These are phyloP conservation scores for Scheffersomyces amazonensis DNA, from an alignment of 805 yeast species.

Conservation along the genomic window DNA sequence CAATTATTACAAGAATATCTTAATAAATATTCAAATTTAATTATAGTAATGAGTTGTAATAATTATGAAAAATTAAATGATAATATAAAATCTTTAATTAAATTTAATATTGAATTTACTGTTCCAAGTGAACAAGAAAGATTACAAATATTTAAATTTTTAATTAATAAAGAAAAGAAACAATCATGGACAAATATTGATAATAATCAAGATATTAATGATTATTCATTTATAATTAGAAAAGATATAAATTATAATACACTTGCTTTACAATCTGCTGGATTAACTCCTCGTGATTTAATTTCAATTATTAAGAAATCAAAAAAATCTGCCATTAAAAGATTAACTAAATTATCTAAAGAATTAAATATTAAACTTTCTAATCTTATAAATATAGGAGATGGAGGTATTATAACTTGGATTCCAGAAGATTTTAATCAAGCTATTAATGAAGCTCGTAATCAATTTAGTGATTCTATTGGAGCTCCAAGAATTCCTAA, in stretches of 20 bases:
- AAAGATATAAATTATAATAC: slow-evolving; percentile 50
- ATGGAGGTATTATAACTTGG: slow-evolving; percentile 54
- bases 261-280: slow-evolving; percentile 86
- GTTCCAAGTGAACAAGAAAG: slow-evolving; percentile 84
- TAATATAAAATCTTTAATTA: slow-evolving; percentile 61
- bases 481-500: slow-evolving; percentile 97
- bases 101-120: slow-evolving; percentile 70
- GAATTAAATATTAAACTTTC: slow-evolving; percentile 14
- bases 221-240: slow-evolving; percentile 20
- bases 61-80: slow-evolving; percentile 70
- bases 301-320: slow-evolving; percentile 68
- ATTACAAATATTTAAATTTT: slow-evolving; percentile 52
- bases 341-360: slow-evolving; percentile 37
- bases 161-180: slow-evolving; percentile 30
- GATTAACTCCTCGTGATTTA: slow-evolving; percentile 83
- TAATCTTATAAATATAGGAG: slow-evolving; percentile 39
- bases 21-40: slow-evolving; percentile 36
- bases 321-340: slow-evolving; percentile 51
- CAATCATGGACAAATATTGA: no score
- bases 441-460: slow-evolving; percentile 79
- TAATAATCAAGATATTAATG: not conserved
- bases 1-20: slow-evolving; percentile 57
- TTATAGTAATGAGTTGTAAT: slow-evolving; percentile 63
- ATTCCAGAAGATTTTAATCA: slow-evolving; percentile 60
- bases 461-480: slow-evolving; percentile 86